These are phyloP conservation scores for Epicoccum nigrum DNA, from an alignment of 2,329 filamentous ascomycete species.

Conservation along the genomic window DNA sequence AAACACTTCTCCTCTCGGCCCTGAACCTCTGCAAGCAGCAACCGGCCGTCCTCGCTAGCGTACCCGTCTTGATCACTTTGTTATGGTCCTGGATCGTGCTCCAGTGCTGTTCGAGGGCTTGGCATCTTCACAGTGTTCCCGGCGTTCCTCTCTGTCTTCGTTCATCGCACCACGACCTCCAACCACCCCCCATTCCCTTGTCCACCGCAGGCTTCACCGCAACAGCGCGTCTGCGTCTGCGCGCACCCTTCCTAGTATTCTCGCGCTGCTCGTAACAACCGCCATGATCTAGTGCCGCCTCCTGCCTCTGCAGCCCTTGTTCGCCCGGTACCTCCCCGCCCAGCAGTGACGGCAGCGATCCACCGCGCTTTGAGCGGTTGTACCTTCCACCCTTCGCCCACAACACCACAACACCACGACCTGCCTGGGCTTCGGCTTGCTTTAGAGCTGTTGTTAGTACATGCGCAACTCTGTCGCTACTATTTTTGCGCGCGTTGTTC, in stretches of 20 bases:
- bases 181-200: slow-evolving; percentile 40
- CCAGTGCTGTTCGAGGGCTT: slow-evolving; percentile 27
- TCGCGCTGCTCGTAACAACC: slow-evolving; percentile 21
- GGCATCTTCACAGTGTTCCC: slow-evolving; percentile 18
- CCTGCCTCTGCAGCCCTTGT: slow-evolving; percentile 23
- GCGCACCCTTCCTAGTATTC: slow-evolving; percentile 24
- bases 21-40: slow-evolving; percentile 4
- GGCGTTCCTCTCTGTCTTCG: slow-evolving; percentile 9
- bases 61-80: slow-evolving; percentile 19
- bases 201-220: slow-evolving; percentile 19
- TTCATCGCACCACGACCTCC: slow-evolving; percentile 29
- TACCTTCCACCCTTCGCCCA: not conserved
- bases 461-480: slow-evolving; percentile 9
- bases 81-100: slow-evolving; percentile 29
- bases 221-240: slow-evolving; percentile 37
- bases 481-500: not conserved
- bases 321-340: slow-evolving; percentile 21
- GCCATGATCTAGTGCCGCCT: slow-evolving; percentile 34
- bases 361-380: slow-evolving; percentile 7
- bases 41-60: slow-evolving; percentile 8
- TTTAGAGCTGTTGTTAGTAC: not conserved
- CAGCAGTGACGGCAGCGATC: slow-evolving; percentile 29
- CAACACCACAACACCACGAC: not conserved
- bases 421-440: not conserved
- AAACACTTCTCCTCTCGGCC: not conserved